Evolutionary conservation across 495 filamentous ascomycete species (phyloP).

Genomic region (Xanthoparmelia taractica): DNA sequence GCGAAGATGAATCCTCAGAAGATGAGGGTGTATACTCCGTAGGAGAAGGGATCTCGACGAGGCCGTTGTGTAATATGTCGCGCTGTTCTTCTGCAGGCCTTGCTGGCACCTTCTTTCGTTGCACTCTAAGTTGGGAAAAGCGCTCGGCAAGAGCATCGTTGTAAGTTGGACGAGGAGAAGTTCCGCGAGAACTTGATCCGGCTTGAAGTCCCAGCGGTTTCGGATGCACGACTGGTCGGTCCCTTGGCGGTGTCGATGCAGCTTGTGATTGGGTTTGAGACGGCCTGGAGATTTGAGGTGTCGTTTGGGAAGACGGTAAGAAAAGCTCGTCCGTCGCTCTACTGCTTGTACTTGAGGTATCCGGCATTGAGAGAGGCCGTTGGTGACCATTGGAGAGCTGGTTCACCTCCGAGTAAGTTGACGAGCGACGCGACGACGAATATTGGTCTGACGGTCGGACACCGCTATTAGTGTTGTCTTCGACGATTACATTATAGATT

Average conservation of each 20-base stretch:
- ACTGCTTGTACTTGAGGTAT: slow-evolving; percentile 18
- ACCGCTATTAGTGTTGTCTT: slow-evolving; percentile 54
- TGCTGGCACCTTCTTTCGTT: slow-evolving; percentile 20
- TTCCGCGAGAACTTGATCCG: slow-evolving; percentile 24
- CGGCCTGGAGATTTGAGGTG: neutral
- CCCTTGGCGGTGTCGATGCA: slow-evolving; percentile 17
- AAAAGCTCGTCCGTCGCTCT: slow-evolving; percentile 17
- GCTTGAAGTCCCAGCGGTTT: slow-evolving; percentile 58
- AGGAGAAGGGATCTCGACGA: slow-evolving; percentile 27
- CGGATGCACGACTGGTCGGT: slow-evolving; percentile 50
- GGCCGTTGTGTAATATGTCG: slow-evolving; percentile 2
- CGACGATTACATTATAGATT: slow-evolving; percentile 60
- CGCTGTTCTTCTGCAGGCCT: neutral
- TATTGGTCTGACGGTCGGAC: slow-evolving; percentile 24
- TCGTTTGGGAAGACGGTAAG: slow-evolving; percentile 3
- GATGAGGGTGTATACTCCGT: slow-evolving; percentile 33
- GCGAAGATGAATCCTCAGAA: slow-evolving; percentile 30
- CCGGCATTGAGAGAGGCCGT: slow-evolving; percentile 29
- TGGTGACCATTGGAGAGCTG: slow-evolving; percentile 4
- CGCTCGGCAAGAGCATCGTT: slow-evolving; percentile 45
- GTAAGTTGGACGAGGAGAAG: neutral
- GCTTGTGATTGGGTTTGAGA: neutral
- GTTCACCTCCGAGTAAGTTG: slow-evolving; percentile 1
- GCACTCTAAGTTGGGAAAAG: slow-evolving; percentile 50
- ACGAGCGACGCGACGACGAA: slow-evolving; percentile 1